Conservation (phyloP, 306 rosid genomes). For the Vachellia collinsii region DNA sequence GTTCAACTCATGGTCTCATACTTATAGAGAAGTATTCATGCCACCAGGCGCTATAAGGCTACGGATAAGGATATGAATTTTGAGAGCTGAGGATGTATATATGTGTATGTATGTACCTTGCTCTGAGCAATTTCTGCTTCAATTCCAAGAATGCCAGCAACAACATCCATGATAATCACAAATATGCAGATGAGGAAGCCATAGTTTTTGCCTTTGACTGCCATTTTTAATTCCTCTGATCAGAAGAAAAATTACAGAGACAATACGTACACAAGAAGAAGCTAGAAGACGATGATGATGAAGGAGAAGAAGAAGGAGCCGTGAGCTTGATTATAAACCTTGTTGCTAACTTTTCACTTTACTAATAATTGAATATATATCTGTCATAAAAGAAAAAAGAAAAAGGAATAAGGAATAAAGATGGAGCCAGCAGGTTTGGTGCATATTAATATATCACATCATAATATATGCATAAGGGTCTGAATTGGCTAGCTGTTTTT, state of each 20-base stretch:
- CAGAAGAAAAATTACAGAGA: neutral
- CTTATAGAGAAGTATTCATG: no score
- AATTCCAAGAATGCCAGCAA: constrained; percentile 84
- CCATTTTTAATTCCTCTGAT: constrained; percentile 51
- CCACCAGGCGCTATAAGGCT: no score
- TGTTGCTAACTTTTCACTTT: constrained; percentile 40
- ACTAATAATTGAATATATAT: constrained; percentile 10
- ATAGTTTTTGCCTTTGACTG: constrained; percentile 42
- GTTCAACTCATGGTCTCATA: no score
- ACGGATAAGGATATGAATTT: no score
- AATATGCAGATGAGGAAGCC: constrained; percentile 63
- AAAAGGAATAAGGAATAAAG: constrained; percentile 45
- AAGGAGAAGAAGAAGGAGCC: neutral
- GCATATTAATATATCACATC: constrained; percentile 13
- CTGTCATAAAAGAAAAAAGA: constrained; percentile 33
- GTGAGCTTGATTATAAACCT: neutral
- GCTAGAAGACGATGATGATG: neutral
- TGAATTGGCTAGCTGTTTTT: constrained; percentile 32
- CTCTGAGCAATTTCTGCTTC: constrained; percentile 78
- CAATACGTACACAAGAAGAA: neutral
- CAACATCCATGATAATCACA: constrained; percentile 60
- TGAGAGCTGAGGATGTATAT: no score
- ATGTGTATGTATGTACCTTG: constrained; percentile 51
- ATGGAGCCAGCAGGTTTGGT: constrained; percentile 39
- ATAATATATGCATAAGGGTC: constrained; percentile 8